Evolutionary conservation across 2,329 filamentous ascomycete genomes (phyloP), one percentile per base, ranked within the genome.

Genomic region (Sordariomycetes sp.): DNA sequence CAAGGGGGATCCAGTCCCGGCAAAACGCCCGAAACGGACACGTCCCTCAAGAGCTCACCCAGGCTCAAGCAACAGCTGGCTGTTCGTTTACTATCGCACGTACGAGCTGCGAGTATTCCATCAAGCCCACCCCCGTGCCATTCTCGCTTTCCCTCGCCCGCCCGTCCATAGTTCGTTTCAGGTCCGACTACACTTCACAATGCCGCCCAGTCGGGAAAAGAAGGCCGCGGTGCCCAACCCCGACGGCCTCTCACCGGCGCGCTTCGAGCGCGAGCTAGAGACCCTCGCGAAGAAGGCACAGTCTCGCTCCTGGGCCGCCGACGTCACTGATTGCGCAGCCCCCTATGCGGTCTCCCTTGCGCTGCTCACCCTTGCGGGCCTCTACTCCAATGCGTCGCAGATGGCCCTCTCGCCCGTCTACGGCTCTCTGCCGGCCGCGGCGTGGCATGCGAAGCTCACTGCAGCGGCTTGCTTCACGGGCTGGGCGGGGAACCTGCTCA

Each of bases 391-490:
- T 61, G 80, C 86, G 59, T 92, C 88, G 1, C 82, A 89, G 66
- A 76, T 90, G 61, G 85, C 81, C 45, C 76, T 97, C 36, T 88
- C 90, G 22, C 94, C 94, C 1, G 87, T 95, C 12, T 97, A 95
- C 70, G 94, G 94, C 56, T 84, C 85, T 17, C 88, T 95, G 42
- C 88, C 92, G 1, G 77, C 90, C 1, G 79, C 81, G 1, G 75
- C 86, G 62, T 87, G 85, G 68, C 92, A 96, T 68, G 72, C 77
- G 55, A 79, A 80, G 66, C 77, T 84, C 60, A 74, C 90, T 61
- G 83, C 83, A 63, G 73, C 80, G 3, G 84, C 82, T 32, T 82
- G 84, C 60, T 85, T 90, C 60, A 69, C 84, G 17, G 90, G 89
- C 36, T 89, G 89, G 80, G 78, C 87, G 10, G 76, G 79, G 28